A percentile compares a stretch with the other conserved stretches of the same genome.
These are phyloP conservation scores for Gleditsia sinensis DNA, from an alignment of 306 rosid genomes.

Conservation along the genomic window DNA sequence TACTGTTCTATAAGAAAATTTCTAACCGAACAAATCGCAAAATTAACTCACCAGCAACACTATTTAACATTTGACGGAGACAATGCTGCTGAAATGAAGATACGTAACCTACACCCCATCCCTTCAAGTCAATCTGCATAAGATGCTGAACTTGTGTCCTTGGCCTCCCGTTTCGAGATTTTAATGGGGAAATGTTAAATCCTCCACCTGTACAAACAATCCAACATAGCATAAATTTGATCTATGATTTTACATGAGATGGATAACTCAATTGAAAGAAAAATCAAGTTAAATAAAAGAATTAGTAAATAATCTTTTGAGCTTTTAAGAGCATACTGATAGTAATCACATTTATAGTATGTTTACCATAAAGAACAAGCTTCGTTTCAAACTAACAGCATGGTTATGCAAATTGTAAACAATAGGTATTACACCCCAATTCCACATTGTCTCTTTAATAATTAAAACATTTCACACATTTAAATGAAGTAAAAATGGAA, in stretches of 20 bases:
- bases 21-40: constrained; percentile 13
- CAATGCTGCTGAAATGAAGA: constrained; percentile 98
- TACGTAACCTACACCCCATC: constrained; percentile 95
- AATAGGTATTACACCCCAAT: not conserved
- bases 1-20: constrained; percentile 22
- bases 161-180: constrained; percentile 92
- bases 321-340: not conserved
- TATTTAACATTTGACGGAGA: constrained; percentile 91
- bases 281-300: not conserved
- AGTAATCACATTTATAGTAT: constrained; percentile 4
- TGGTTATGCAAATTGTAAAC: not conserved
- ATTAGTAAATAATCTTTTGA: not conserved
- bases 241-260: constrained; percentile 22
- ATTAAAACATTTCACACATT: not conserved
- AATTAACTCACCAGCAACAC: constrained; percentile 85
- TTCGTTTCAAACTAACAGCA: constrained; percentile 5
- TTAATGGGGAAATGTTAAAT: constrained; percentile 87
- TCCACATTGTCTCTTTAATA: not conserved
- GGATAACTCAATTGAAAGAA: constrained; percentile 13
- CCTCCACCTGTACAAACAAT: constrained; percentile 77
- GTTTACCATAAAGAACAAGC: not conserved
- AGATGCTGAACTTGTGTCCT: constrained; percentile 99
- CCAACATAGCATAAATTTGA: constrained; percentile 21
- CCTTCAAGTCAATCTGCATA: constrained; percentile 97
- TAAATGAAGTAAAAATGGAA: not conserved